These are phyloP conservation scores for Lachnellula arida DNA, from an alignment of 2,329 filamentous ascomycete genomes.

Conservation along the genomic window DNA sequence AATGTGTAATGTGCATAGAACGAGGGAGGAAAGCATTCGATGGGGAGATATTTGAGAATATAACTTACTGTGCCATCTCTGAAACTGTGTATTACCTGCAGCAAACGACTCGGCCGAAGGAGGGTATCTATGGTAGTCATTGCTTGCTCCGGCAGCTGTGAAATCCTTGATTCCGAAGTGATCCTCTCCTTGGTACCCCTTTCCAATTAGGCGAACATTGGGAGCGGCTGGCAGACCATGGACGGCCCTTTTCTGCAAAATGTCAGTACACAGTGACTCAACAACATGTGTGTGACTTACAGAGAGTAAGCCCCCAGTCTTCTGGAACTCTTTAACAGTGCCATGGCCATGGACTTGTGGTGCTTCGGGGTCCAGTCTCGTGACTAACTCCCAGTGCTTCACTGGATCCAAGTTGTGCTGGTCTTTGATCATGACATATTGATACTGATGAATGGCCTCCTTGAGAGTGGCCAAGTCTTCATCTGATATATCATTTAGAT, in stretches of 20 bases:
- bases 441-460: slow-evolving; percentile 40
- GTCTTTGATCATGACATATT: slow-evolving; percentile 40
- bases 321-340: slow-evolving; percentile 38
- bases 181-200: slow-evolving; percentile 41
- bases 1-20: neutral
- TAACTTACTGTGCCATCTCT: slow-evolving; percentile 39
- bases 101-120: slow-evolving; percentile 35
- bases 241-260: slow-evolving; percentile 29
- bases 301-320: slow-evolving; percentile 37
- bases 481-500: slow-evolving; percentile 37
- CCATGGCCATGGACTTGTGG: slow-evolving; percentile 40
- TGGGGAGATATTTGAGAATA: neutral
- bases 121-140: slow-evolving; percentile 36
- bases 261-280: slow-evolving; percentile 6
- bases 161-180: slow-evolving; percentile 40
- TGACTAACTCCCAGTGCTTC: slow-evolving; percentile 43
- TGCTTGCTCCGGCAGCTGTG: slow-evolving; percentile 30
- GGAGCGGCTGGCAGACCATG: slow-evolving; percentile 39
- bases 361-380: slow-evolving; percentile 39
- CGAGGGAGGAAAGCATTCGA: neutral
- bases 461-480: slow-evolving; percentile 34
- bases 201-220: slow-evolving; percentile 42
- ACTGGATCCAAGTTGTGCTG: slow-evolving; percentile 38
- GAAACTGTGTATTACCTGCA: slow-evolving; percentile 41
- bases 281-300: slow-evolving; percentile 16